Percentiles rank a stretch among this genome's conserved stretches.
Conservation (phyloP, 2,329 filamentous ascomycete species). For the Exophiala calicioides region DNA sequence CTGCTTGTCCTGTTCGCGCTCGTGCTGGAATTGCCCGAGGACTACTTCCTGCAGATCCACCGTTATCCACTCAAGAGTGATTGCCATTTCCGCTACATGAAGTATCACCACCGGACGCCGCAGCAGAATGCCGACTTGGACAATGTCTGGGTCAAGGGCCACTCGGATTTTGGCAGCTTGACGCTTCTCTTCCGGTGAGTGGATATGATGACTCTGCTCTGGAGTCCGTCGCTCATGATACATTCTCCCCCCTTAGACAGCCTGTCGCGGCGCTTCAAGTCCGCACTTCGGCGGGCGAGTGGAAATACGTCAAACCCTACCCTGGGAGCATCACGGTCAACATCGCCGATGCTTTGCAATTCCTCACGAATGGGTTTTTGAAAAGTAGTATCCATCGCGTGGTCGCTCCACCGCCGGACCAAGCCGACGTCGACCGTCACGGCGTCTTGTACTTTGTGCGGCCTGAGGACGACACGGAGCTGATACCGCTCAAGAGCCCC, state of each 20-base stretch:
- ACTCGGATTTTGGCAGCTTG: constrained; percentile 59
- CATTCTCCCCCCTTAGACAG: constrained; percentile 41
- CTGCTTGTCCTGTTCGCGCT: constrained; percentile 61
- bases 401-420: constrained; percentile 50
- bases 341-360: constrained; percentile 51
- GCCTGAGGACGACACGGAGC: constrained; percentile 36
- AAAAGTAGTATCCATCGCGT: constrained; percentile 56
- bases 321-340: constrained; percentile 54
- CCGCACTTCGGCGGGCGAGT: constrained; percentile 44
- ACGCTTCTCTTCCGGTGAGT: constrained; percentile 53
- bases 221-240: background rate
- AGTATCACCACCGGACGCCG: constrained; percentile 51
- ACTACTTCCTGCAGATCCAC: constrained; percentile 57
- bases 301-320: constrained; percentile 52
- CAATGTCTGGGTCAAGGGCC: constrained; percentile 50
- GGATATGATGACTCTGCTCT: too few relatives aligned
- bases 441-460: constrained; percentile 52
- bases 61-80: constrained; percentile 58
- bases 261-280: constrained; percentile 60
- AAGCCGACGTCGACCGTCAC: constrained; percentile 46
- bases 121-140: constrained; percentile 50
- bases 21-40: constrained; percentile 60
- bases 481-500: constrained; percentile 36
- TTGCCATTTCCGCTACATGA: constrained; percentile 63
- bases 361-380: constrained; percentile 52